These are phyloP conservation scores for Daldinia grandis DNA, from an alignment of 495 filamentous ascomycete genomes.

Conservation along the genomic window DNA sequence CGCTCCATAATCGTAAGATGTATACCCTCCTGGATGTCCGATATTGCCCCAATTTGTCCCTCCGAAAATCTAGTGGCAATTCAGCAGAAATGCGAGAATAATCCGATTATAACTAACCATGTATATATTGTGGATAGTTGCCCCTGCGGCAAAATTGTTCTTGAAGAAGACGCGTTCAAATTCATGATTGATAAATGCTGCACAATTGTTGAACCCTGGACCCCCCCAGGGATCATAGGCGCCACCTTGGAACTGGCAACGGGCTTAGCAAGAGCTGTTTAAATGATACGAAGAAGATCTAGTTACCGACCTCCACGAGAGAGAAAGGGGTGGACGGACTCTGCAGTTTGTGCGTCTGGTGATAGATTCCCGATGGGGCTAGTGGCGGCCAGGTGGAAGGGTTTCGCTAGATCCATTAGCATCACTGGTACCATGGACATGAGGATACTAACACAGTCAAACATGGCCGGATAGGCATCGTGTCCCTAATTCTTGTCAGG, in stretches of 20 bases:
- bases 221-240: conserved; percentile 80
- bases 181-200: conserved; percentile 69
- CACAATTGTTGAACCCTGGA: conserved; percentile 68
- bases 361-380: conserved; percentile 55
- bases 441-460: conserved; percentile 56
- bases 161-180: conserved; percentile 84
- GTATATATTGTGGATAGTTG: conserved; percentile 35
- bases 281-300: not conserved
- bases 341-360: conserved; percentile 59
- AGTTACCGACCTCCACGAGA: conserved; percentile 58
- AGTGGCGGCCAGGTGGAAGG: conserved; percentile 59
- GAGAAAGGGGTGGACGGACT: conserved; percentile 74
- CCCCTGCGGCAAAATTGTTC: conserved; percentile 71
- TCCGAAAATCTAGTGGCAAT: conserved; percentile 62
- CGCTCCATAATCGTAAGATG: conserved; percentile 76
- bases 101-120: conserved; percentile 40
- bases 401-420: conserved; percentile 40
- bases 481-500: conserved; percentile 56
- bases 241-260: conserved; percentile 70
- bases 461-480: conserved; percentile 76
- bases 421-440: not conserved
- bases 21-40: conserved; percentile 75
- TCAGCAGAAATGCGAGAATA: conserved; percentile 5
- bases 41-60: conserved; percentile 88
- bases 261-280: not conserved